phyloP scores from a whole-genome alignment of 208 protist genomes.

The Endotrypanum monterogeii region DNA sequence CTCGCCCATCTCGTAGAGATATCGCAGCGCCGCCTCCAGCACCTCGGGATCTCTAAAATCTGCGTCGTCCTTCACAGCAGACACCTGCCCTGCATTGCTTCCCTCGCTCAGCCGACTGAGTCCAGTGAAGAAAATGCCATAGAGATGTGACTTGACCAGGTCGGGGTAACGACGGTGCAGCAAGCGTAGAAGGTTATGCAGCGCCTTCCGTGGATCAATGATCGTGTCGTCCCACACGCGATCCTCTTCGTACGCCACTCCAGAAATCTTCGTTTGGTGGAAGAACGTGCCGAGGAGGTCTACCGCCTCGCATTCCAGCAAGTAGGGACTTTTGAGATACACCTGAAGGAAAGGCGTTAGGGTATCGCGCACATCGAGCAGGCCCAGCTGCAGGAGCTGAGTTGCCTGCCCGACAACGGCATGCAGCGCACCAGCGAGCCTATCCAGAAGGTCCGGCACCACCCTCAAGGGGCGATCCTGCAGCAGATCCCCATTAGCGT shows the following conservation, averaged over 20 bases:
- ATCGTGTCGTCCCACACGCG: constrained; percentile 58
- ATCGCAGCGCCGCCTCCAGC: constrained; percentile 68
- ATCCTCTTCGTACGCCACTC: constrained; percentile 40
- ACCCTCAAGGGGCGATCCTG: constrained; percentile 35
- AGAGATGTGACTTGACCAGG: constrained; percentile 56
- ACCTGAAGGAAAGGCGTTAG: constrained; percentile 56
- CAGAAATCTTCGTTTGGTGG: constrained; percentile 45
- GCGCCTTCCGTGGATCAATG: constrained; percentile 65
- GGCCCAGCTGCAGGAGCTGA: constrained; percentile 35
- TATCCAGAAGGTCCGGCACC: constrained; percentile 32
- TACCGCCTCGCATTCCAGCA: constrained; percentile 51
- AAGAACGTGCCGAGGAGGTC: constrained; percentile 56
- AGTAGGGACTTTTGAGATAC: constrained; percentile 60
- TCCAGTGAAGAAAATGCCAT: constrained; percentile 26
- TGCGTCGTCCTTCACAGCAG: constrained; percentile 11
- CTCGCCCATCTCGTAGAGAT: constrained; percentile 81
- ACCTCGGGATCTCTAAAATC: constrained; percentile 45
- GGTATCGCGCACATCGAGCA: constrained; percentile 40
- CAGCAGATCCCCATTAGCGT: constrained; percentile 28
- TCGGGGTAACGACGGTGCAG: constrained; percentile 53
- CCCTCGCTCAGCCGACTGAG: constrained; percentile 14
- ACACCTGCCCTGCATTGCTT: background rate
- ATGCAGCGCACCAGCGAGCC: constrained; percentile 42
- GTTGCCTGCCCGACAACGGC: constrained; percentile 48
- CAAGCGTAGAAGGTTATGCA: constrained; percentile 66